phyloP scores from a whole-genome alignment of 140 eudicot species.

The Stevia rebaudiana region DNA sequence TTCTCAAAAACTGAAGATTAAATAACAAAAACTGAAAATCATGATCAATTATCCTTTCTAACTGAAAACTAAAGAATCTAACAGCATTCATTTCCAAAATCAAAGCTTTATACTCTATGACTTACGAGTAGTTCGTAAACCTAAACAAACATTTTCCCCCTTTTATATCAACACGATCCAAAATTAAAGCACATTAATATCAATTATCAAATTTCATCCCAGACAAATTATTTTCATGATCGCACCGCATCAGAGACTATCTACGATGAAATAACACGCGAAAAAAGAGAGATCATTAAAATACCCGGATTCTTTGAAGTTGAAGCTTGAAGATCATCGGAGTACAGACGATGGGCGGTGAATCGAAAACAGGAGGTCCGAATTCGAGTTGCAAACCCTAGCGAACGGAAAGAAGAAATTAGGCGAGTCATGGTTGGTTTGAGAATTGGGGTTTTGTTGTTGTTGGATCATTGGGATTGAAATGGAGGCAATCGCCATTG shows the following conservation, averaged over 20 bases:
- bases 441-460: conserved; percentile 10
- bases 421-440: conserved; percentile 18
- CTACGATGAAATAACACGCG: too few species aligned
- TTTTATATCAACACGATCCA: too few species aligned
- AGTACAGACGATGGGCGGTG: conserved; percentile 41
- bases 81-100: too few species aligned
- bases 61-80: too few species aligned
- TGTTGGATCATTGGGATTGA: conserved; percentile 17
- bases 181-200: neutral
- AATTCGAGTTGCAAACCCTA: conserved; percentile 33
- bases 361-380: conserved; percentile 15
- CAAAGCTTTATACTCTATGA: too few species aligned
- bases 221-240: too few species aligned
- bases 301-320: conserved; percentile 36
- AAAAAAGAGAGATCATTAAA: neutral
- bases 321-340: conserved; percentile 25
- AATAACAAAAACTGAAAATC: neutral
- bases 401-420: conserved; percentile 22
- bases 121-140: too few species aligned
- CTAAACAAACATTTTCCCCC: too few species aligned
- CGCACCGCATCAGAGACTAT: too few species aligned
- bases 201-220: neutral
- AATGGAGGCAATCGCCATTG: neutral
- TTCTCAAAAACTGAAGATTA: too few species aligned
- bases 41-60: too few species aligned